Conservation (phyloP, 2,329 filamentous ascomycete genomes). For the Metarhizium rileyi region DNA sequence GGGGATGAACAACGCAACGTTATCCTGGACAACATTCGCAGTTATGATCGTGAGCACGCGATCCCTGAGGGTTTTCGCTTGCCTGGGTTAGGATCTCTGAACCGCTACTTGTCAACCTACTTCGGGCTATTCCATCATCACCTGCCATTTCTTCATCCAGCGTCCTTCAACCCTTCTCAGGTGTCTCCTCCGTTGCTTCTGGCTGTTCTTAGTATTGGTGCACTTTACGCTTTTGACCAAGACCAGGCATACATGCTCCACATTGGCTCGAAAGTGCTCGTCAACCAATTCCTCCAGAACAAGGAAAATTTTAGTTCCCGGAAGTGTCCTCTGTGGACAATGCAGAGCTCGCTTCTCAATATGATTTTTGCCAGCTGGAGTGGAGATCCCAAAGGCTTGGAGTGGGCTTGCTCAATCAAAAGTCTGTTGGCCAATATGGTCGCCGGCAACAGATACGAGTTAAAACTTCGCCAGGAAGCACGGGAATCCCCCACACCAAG, state of each 20-base stretch:
- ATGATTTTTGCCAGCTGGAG: slow-evolving; percentile 99
- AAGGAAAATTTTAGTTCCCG: slow-evolving; percentile 98
- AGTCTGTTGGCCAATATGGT: slow-evolving; percentile 98
- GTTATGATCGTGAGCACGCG: slow-evolving; percentile 68
- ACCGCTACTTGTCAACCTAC: slow-evolving; percentile 90
- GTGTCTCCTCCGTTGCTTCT: slow-evolving; percentile 76
- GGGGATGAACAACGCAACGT: slow-evolving; percentile 77
- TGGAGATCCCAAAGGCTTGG: slow-evolving; percentile 90
- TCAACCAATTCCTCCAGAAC: slow-evolving; percentile 94
- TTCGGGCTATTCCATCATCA: slow-evolving; percentile 97
- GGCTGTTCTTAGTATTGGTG: slow-evolving; percentile 88
- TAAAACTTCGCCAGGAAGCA: slow-evolving; percentile 85
- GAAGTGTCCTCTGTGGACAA: slow-evolving; percentile 95
- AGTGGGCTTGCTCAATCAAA: slow-evolving; percentile 99
- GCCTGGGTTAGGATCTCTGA: slow-evolving; percentile 69
- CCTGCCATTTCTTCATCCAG: slow-evolving; percentile 86
- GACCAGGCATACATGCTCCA: slow-evolving; percentile 96
- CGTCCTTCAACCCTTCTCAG: slow-evolving; percentile 75
- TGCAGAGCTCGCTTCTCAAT: slow-evolving; percentile 93
- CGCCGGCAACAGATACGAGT: slow-evolving; percentile 88
- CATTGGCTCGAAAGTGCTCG: slow-evolving; percentile 92
- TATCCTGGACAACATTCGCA: slow-evolving; percentile 79
- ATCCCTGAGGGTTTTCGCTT: slow-evolving; percentile 85
- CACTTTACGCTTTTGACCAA: slow-evolving; percentile 92
- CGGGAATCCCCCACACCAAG: slow-evolving; percentile 67